Evolutionary conservation across 139 green algal species (phyloP).

Genomic region (Tetradesmus lagerheimii): DNA sequence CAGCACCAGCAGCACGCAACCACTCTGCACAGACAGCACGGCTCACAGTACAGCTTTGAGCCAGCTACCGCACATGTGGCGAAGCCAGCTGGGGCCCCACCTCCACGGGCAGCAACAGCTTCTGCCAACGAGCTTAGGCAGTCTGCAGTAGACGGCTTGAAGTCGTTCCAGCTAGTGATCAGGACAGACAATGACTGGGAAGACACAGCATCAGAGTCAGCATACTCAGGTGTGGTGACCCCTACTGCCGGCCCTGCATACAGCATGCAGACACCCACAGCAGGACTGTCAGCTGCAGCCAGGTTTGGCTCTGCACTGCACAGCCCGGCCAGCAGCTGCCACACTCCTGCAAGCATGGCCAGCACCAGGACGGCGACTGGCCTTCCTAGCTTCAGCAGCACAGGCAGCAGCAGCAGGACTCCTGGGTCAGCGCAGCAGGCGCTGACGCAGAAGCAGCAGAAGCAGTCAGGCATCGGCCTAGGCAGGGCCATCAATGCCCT

Average conservation of each 20-base stretch:
- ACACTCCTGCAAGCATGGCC: neutral
- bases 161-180: neutral
- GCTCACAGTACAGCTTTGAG: neutral
- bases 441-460: neutral
- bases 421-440: neutral
- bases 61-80: neutral
- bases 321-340: neutral
- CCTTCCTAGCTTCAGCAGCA: conserved; percentile 22
- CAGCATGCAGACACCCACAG: neutral
- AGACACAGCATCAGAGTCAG: neutral
- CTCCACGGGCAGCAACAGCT: neutral
- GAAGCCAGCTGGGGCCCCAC: no score
- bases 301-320: neutral
- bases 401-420: neutral
- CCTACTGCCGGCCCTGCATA: neutral
- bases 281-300: neutral
- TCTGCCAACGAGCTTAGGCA: neutral
- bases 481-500: conserved; percentile 21
- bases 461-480: neutral
- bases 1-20: neutral
- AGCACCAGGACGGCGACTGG: neutral
- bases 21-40: neutral
- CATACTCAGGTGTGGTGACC: neutral
- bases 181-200: neutral
- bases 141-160: neutral